Evolutionary conservation across 768 basidiomycete species (phyloP).

Genomic region (Rhodotorula kratochvilovae): DNA sequence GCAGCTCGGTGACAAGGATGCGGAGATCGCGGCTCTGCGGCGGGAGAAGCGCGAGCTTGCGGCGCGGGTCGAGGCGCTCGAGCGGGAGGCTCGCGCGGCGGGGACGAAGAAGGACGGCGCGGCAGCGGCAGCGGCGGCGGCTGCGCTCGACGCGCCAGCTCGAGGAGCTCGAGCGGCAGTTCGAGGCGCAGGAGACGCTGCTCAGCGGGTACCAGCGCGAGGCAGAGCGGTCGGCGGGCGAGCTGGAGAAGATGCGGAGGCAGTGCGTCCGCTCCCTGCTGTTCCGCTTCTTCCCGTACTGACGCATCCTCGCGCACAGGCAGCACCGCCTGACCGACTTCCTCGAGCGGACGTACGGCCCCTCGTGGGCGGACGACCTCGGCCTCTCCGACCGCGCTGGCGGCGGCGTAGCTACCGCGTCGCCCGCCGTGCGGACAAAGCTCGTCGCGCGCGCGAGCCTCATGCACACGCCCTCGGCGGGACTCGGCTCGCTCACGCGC

Average conservation of each 20-base stretch:
- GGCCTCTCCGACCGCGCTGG: conserved; percentile 10
- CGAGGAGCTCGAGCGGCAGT: conserved; percentile 25
- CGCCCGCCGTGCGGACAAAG: conserved; percentile 6
- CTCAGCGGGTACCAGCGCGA: conserved; percentile 27
- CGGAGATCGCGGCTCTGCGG: conserved; percentile 9
- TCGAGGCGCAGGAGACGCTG: conserved; percentile 17
- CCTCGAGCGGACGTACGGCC: conserved; percentile 28
- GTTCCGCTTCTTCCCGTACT: neutral
- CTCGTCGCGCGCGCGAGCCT: conserved; percentile 17
- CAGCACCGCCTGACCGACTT: conserved; percentile 13
- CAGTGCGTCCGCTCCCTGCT: neutral
- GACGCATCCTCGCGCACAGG: neutral
- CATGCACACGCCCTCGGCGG: neutral
- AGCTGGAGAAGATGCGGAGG: conserved; percentile 9
- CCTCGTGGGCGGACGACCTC: conserved; percentile 23
- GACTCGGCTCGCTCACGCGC: neutral
- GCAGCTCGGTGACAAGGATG: conserved; percentile 7
- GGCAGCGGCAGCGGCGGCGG: neutral
- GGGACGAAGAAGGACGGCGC: neutral
- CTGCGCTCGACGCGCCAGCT: conserved; percentile 29
- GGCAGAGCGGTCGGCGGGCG: conserved; percentile 10
- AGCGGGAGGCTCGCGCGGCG: neutral
- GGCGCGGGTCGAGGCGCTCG: neutral
- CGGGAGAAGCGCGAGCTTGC: conserved; percentile 21
- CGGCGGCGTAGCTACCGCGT: neutral